Evolutionary conservation across 257 asterid species (phyloP).

Genomic region (Gentiana dahurica): DNA sequence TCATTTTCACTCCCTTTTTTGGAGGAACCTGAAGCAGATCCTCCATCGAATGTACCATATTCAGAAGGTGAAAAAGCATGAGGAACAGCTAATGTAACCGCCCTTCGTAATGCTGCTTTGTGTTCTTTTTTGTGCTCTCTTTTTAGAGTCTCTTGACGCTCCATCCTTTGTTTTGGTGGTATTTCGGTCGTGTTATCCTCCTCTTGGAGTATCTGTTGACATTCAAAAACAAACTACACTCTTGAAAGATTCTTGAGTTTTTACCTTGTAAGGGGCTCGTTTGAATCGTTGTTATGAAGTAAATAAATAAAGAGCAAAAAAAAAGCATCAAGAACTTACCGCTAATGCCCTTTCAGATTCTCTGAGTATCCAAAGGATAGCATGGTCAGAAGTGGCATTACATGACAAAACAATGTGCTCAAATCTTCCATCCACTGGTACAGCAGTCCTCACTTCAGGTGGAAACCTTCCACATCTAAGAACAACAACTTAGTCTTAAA

Average conservation of each 20-base stretch:
- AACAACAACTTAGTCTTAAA: constrained; percentile 5
- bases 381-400: constrained; percentile 88
- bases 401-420: constrained; percentile 90
- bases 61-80: constrained; percentile 60
- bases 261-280: no score
- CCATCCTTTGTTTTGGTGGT: constrained; percentile 70
- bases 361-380: constrained; percentile 71
- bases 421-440: constrained; percentile 88
- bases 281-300: no score
- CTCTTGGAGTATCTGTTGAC: constrained; percentile 43
- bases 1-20: constrained; percentile 27
- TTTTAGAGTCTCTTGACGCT: constrained; percentile 51
- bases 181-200: constrained; percentile 39
- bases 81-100: constrained; percentile 58
- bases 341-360: constrained; percentile 65
- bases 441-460: constrained; percentile 75
- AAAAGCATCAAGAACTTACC: constrained; percentile 31
- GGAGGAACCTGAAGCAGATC: constrained; percentile 46
- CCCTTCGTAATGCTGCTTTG: constrained; percentile 65
- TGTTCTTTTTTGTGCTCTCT: constrained; percentile 58
- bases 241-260: no score
- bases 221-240: neutral
- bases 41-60: constrained; percentile 61
- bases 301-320: neutral
- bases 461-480: constrained; percentile 65